These are phyloP conservation scores for Apiotrichum gamsii DNA, from an alignment of 1,284 basidiomycete genomes.

Conservation along the genomic window DNA sequence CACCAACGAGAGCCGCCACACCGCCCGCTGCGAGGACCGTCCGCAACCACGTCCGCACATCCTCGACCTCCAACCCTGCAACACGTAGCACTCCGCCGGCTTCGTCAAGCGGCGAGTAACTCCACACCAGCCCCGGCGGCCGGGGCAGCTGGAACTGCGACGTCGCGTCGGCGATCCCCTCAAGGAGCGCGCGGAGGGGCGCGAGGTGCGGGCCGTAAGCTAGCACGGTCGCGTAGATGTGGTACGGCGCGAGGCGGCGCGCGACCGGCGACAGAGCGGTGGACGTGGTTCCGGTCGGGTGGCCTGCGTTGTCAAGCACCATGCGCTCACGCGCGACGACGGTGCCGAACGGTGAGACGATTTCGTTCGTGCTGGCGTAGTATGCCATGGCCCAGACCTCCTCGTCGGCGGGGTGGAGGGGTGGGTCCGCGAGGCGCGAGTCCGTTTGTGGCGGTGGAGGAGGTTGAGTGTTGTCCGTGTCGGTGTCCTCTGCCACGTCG, in stretches of 20 bases:
- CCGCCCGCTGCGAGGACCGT: conserved; percentile 28
- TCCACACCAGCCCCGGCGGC: conserved; percentile 38
- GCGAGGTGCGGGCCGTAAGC: conserved; percentile 38
- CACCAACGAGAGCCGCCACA: conserved; percentile 38
- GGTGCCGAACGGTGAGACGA: conserved; percentile 54
- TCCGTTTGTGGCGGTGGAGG: no score
- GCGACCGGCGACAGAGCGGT: conserved; percentile 13
- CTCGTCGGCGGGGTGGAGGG: conserved; percentile 48
- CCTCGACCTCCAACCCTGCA: conserved; percentile 43
- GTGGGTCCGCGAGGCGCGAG: no score
- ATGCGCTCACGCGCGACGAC: conserved; percentile 18
- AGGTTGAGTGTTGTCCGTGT: no score
- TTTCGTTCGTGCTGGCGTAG: conserved; percentile 80
- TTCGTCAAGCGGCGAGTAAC: conserved; percentile 31
- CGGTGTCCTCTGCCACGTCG: no score
- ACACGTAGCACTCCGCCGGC: conserved; percentile 39
- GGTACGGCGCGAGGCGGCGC: conserved; percentile 37
- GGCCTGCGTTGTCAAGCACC: conserved; percentile 8
- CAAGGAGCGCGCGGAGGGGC: conserved; percentile 24
- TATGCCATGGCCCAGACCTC: conserved; percentile 85
- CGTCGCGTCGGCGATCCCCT: conserved; percentile 17
- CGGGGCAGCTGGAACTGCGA: conserved; percentile 36
- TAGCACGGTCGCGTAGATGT: conserved; percentile 44
- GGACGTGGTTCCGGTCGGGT: not conserved
- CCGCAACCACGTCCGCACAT: conserved; percentile 38